Percentiles rank a stretch among this genome's conserved stretches.
These are phyloP conservation scores for Cystofilobasidium capitatum DNA, from an alignment of 768 basidiomycete species.

Conservation along the genomic window DNA sequence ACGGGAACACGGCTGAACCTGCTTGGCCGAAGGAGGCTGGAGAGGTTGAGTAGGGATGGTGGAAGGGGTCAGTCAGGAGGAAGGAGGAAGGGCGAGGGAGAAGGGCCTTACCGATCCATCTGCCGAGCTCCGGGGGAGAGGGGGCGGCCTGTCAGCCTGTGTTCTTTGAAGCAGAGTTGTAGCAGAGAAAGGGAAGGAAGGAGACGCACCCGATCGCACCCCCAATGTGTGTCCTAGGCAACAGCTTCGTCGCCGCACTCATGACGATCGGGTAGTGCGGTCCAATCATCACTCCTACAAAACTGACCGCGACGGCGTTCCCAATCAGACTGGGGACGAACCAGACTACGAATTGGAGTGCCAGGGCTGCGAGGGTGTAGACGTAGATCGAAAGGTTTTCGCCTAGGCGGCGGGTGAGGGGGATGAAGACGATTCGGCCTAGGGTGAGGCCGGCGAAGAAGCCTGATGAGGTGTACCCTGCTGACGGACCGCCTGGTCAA, in stretches of 20 bases:
- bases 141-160: neutral
- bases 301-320: conserved; percentile 54
- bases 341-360: conserved; percentile 60
- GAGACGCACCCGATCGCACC: conserved; percentile 44
- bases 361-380: conserved; percentile 39
- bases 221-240: conserved; percentile 61
- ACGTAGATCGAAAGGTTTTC: conserved; percentile 39
- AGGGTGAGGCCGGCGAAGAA: conserved; percentile 45
- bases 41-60: too few species aligned
- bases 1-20: conserved; percentile 41
- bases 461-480: conserved; percentile 49
- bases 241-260: conserved; percentile 57
- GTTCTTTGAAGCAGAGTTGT: neutral
- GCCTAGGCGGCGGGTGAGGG: conserved; percentile 46
- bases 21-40: conserved; percentile 36
- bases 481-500: conserved; percentile 46
- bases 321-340: conserved; percentile 56
- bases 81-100: too few species aligned
- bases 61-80: too few species aligned
- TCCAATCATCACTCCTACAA: conserved; percentile 61
- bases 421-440: conserved; percentile 49
- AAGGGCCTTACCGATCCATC: too few species aligned
- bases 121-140: too few species aligned
- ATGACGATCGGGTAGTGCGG: conserved; percentile 65
- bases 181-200: neutral